Conservation (phyloP, 2,329 filamentous ascomycete genomes). For the Verticillium isaacii region DNA sequence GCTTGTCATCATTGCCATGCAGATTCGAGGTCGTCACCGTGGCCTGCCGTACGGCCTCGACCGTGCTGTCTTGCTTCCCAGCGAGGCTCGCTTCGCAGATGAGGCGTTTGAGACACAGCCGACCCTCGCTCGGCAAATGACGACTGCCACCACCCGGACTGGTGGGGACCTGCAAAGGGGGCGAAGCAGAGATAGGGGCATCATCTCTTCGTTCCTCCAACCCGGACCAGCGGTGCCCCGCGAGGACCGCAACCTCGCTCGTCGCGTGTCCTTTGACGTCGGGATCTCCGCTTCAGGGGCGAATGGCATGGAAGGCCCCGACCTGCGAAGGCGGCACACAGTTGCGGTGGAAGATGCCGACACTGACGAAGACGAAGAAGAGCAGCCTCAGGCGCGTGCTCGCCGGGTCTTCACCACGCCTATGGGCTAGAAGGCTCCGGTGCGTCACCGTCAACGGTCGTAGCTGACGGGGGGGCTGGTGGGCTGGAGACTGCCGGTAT, state of each 20-base stretch:
- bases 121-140: slow-evolving; percentile 21
- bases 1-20: slow-evolving; percentile 64
- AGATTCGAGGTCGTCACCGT: slow-evolving; percentile 64
- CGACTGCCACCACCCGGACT: slow-evolving; percentile 4
- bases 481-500: slow-evolving; percentile 2
- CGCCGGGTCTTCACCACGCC: slow-evolving; percentile 10
- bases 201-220: slow-evolving; percentile 42
- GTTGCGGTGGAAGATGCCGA: slow-evolving; percentile 9
- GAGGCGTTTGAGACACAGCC: slow-evolving; percentile 45
- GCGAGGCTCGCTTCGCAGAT: slow-evolving; percentile 48
- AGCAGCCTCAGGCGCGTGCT: background rate
- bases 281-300: background rate
- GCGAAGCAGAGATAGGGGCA: slow-evolving; percentile 32
- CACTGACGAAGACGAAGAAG: background rate
- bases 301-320: slow-evolving; percentile 1
- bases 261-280: slow-evolving; percentile 8
- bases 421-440: slow-evolving; percentile 4
- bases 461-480: background rate
- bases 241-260: slow-evolving; percentile 11
- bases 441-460: background rate
- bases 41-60: slow-evolving; percentile 64
- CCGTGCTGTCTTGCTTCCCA: slow-evolving; percentile 55
- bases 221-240: slow-evolving; percentile 38
- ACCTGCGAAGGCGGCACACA: slow-evolving; percentile 10
- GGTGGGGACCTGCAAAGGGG: slow-evolving; percentile 25